These are phyloP conservation scores for Phytophthora brassicae DNA, from an alignment of 352 stramenopile genomes.

Conservation along the genomic window DNA sequence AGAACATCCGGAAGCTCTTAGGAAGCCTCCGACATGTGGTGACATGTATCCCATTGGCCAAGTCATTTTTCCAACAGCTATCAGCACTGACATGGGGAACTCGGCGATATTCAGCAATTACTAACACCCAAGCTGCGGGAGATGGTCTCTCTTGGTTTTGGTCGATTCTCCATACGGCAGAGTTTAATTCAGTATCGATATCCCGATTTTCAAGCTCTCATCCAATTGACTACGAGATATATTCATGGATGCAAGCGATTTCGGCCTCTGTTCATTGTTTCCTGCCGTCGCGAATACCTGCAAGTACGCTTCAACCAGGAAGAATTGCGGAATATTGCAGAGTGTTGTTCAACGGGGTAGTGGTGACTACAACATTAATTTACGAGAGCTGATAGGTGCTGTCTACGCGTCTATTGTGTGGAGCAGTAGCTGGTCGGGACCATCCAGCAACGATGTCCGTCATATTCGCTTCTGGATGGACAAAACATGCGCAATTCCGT, in stretches of 20 bases:
- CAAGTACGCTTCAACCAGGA: not conserved
- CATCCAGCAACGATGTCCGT: not conserved
- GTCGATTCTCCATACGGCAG: not conserved
- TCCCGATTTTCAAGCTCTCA: not conserved
- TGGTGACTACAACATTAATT: not conserved
- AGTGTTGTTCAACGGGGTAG: not conserved
- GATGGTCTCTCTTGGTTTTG: slow-evolving; percentile 6
- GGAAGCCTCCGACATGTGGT: slow-evolving; percentile 8
- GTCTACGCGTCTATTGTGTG: not conserved
- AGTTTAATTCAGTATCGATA: not conserved
- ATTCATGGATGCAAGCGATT: not conserved
- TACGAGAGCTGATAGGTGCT: not conserved
- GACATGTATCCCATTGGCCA: not conserved
- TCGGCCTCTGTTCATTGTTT: not conserved
- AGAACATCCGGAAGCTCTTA: not conserved
- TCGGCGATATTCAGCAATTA: not conserved
- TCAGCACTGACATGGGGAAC: not conserved
- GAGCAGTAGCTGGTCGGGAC: not conserved
- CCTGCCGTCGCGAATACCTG: not conserved
- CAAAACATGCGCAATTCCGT: not conserved
- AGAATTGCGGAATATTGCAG: not conserved
- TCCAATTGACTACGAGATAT: not conserved
- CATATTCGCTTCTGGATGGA: not conserved
- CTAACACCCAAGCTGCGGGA: not conserved
- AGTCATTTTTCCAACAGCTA: slow-evolving; percentile 11